These are phyloP conservation scores for Polyporus arcularius DNA, from an alignment of 768 basidiomycete genomes.

Conservation along the genomic window DNA sequence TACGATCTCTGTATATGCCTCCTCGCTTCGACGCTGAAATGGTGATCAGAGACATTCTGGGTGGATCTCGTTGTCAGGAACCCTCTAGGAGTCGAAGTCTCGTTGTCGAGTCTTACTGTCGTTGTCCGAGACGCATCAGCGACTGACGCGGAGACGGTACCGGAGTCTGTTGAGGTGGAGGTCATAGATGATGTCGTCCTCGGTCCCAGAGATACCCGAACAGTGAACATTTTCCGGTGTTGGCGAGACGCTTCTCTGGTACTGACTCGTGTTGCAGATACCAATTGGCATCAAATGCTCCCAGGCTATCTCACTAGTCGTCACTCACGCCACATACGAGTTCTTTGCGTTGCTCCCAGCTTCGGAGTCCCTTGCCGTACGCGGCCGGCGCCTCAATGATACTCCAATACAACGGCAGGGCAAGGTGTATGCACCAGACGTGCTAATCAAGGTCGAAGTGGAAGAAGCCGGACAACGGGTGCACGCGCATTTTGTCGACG, in stretches of 20 bases:
- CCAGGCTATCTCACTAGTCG: conserved; percentile 50
- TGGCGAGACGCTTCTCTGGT: not conserved
- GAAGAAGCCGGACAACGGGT: conserved; percentile 68
- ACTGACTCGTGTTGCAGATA: conserved; percentile 40
- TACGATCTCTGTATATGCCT: not conserved
- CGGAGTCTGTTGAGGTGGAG: conserved; percentile 55
- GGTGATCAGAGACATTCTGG: conserved; percentile 68
- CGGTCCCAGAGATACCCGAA: conserved; percentile 62
- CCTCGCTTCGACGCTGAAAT: not conserved
- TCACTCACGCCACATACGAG: conserved; percentile 62
- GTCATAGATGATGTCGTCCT: conserved; percentile 62
- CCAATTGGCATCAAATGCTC: conserved; percentile 61
- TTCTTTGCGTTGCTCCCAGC: conserved; percentile 76
- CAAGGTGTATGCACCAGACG: conserved; percentile 73
- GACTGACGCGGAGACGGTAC: conserved; percentile 33
- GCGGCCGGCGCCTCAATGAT: conserved; percentile 76
- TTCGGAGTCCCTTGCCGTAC: conserved; percentile 63
- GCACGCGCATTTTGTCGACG: conserved; percentile 54
- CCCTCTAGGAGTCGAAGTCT: conserved; percentile 75
- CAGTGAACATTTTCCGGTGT: conserved; percentile 44
- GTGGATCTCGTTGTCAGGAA: conserved; percentile 71
- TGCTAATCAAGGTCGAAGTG: conserved; percentile 59
- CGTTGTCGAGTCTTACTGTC: conserved; percentile 61
- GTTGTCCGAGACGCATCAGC: conserved; percentile 44
- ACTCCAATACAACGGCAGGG: conserved; percentile 69